Conservation (phyloP, 805 yeast genomes). For the Ogataea parapolymorpha region DNA sequence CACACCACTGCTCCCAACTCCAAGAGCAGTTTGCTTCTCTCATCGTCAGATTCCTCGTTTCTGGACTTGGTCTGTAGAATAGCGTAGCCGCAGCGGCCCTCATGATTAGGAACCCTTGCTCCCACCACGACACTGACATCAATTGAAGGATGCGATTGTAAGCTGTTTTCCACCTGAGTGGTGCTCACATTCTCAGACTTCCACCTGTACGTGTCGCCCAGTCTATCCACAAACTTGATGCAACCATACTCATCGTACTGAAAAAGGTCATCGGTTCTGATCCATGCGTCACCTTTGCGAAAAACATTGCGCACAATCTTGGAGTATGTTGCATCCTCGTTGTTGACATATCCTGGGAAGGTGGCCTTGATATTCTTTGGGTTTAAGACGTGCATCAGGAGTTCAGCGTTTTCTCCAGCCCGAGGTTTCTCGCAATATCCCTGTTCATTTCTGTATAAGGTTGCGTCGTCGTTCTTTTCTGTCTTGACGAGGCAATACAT, state of each 20-base stretch:
- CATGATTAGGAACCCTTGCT: constrained; percentile 77
- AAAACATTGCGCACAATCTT: constrained; percentile 74
- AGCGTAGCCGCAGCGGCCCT: constrained; percentile 93
- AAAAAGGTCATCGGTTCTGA: constrained; percentile 82
- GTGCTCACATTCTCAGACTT: constrained; percentile 94
- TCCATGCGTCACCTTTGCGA: constrained; percentile 86
- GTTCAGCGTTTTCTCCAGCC: constrained; percentile 77
- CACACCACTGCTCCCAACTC: constrained; percentile 36
- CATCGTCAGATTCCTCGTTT: constrained; percentile 24
- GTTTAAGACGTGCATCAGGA: constrained; percentile 70
- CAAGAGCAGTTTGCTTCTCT: constrained; percentile 34
- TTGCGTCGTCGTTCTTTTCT: constrained; percentile 76
- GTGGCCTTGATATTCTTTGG: constrained; percentile 62
- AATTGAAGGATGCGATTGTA: constrained; percentile 44
- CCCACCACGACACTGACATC: constrained; percentile 85
- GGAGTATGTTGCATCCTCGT: constrained; percentile 71
- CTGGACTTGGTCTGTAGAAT: constrained; percentile 52
- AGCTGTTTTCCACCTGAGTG: constrained; percentile 83
- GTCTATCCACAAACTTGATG: constrained; percentile 81
- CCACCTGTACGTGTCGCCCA: constrained; percentile 97
- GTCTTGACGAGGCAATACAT: constrained; percentile 65
- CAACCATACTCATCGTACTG: constrained; percentile 63
- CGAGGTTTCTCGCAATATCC: constrained; percentile 60
- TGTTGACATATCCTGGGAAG: constrained; percentile 88
- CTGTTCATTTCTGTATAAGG: constrained; percentile 60